These are phyloP conservation scores for Starmera dryadoides DNA, from an alignment of 805 yeast genomes.

Conservation along the genomic window DNA sequence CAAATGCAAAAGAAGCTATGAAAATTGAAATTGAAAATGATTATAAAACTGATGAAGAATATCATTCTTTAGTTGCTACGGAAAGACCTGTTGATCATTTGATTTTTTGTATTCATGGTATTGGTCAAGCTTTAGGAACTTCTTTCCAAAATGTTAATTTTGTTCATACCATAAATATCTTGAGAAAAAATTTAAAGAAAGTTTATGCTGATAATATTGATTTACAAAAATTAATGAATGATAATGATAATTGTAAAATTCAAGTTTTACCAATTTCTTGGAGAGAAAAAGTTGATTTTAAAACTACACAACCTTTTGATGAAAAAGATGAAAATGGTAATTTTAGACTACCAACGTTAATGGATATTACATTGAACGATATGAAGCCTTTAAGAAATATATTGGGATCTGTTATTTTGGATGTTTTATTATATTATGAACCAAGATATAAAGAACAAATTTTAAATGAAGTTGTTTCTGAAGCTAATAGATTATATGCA, in stretches of 20 bases:
- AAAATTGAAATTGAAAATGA: slow-evolving; percentile 44
- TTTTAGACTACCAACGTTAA: slow-evolving; percentile 49
- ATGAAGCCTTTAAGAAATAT: slow-evolving; percentile 69
- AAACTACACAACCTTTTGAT: slow-evolving; percentile 34
- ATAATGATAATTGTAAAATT: slow-evolving; percentile 48
- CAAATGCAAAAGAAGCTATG: slow-evolving; percentile 35
- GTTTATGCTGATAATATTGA: slow-evolving; percentile 41
- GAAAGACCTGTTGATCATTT: slow-evolving; percentile 46
- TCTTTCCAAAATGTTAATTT: slow-evolving; percentile 78
- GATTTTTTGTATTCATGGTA: slow-evolving; percentile 88
- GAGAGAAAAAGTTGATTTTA: slow-evolving; percentile 73
- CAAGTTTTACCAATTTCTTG: slow-evolving; percentile 90
- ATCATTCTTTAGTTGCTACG: slow-evolving; percentile 20
- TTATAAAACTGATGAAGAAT: slow-evolving; percentile 36
- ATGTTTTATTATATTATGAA: slow-evolving; percentile 74
- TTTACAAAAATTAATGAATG: slow-evolving; percentile 40
- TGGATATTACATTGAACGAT: slow-evolving; percentile 71
- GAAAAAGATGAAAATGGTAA: slow-evolving; percentile 30
- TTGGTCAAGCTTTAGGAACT: slow-evolving; percentile 82
- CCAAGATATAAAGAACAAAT: slow-evolving; percentile 59
- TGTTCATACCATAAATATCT: slow-evolving; percentile 69
- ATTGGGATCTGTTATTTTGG: slow-evolving; percentile 82
- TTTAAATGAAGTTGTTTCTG: slow-evolving; percentile 48
- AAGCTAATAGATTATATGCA: slow-evolving; percentile 56
- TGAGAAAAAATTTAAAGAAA: slow-evolving; percentile 47